Evolutionary conservation across 495 filamentous ascomycete species (phyloP), one percentile per base, ranked within the genome.

Genomic region (Aspergillus nidulans): DNA sequence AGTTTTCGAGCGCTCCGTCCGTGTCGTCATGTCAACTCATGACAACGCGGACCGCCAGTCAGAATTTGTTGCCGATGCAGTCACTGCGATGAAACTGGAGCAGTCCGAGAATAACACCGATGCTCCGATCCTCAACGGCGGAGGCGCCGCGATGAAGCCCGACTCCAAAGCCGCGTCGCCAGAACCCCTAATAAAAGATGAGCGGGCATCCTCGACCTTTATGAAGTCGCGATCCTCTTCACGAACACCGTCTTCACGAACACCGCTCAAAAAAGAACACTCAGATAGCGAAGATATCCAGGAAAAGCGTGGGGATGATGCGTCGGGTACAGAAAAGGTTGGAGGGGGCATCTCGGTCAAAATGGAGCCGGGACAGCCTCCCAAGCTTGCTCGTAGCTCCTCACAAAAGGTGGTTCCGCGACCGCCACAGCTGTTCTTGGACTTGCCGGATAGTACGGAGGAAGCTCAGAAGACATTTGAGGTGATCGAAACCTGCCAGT

Each of bases 391-490:
- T 40, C 86, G 90, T 46, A 91, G 84, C 66, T 69, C 83, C 13
- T 89, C 88, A 26, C 85, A 88, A 56, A 95, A 91, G 67, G 66
- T 83, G 50, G 66, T 78, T 30, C 59, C 78, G 48, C 78, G 80
- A 46, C 75, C 84, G 21, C 81, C 85, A 38, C 76, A 71, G 39
- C 73, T 96, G 1, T 94, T 85, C 70, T 66, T 77, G 55, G 73
- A 92, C 64, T 70, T 90, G 18, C 83, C 85, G 12, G 84, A 92
- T 67, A 85, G 81, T 59, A 95, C 89, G 6, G 74, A 72, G 7
- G 89, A 95, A 52, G 87, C 94, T 5, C 83, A 79, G 62, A 67
- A 69, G 9, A 83, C 80, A n/a, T 99, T 99, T 62, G 79, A 88
- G 53, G 76, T 90, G 20, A 91, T 99, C 55, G 71, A 81, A 34